Percentiles rank a stretch among this genome's conserved stretches.
phyloP scores from a whole-genome alignment of 139 green algal genomes.

The Picochlorum sp. region DNA sequence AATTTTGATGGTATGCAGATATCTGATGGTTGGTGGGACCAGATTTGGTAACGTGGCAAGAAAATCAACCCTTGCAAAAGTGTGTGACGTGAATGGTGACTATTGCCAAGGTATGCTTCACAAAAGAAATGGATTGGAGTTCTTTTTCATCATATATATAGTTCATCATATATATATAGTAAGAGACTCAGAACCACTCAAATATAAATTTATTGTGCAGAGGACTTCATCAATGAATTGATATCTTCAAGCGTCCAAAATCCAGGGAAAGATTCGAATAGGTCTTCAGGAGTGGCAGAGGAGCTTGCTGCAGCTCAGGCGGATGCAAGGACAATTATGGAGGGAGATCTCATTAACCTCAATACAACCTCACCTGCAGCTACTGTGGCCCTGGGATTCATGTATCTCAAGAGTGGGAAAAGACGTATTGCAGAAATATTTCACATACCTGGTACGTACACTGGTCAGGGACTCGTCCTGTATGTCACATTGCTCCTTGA shows the following conservation, averaged over 20 bases:
- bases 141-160: no score
- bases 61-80: background rate
- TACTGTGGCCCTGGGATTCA: conserved; percentile 79
- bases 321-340: conserved; percentile 62
- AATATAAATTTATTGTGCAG: background rate
- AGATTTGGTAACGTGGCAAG: background rate
- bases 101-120: no score
- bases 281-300: conserved; percentile 15
- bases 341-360: conserved; percentile 69
- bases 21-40: background rate
- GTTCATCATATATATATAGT: no score
- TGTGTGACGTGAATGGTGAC: background rate
- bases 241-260: background rate
- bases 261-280: background rate
- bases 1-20: background rate
- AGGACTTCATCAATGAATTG: background rate
- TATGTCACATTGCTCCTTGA: no score
- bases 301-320: conserved; percentile 35
- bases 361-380: conserved; percentile 78
- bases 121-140: no score
- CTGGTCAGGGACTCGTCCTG: no score
- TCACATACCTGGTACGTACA: conserved; percentile 3
- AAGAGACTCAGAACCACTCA: no score
- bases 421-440: conserved; percentile 51
- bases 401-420: conserved; percentile 83